Base-by-base conservation (phyloP, 306 rosid species). In the Trifolium dubium region DNA sequence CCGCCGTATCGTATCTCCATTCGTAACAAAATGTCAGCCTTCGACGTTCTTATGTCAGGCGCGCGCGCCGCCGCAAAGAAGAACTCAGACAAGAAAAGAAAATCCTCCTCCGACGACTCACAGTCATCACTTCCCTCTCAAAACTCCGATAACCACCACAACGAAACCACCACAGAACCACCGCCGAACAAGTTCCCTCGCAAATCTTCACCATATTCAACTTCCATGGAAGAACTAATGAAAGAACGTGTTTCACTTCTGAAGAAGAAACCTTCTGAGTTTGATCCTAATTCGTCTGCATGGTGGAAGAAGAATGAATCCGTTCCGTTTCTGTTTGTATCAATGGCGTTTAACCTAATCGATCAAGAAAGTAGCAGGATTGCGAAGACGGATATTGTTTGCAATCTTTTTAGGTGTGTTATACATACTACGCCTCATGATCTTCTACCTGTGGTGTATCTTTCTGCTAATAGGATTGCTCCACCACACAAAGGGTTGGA, bases 41-140 rank as follows among this genome's bases (percentile, higher is more conserved):
- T 89, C 81, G 97, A 89, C 39, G 86, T 83, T 0, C 91, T 93
- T 15, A 93, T 91, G 97, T 88, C 92, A 64, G 86, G 81, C 49
- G 92, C 98, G 18, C 92, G 97, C 17, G 96, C 91, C 66, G 87
- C 89, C 76, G 83, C 83, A 39, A 90, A 85, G 83, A 90, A 90
- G 64, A 83, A 84, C 44, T 0, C 28, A 34, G 83, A 88, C 69
- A 81, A 73, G 72, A 90, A 92, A 67, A 82, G 95, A 49, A 90
- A 93, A 81, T 46, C 90, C 79, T 62, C 23, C 67, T 8, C 44
- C 10, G n/a, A 23, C 23, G 23, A 23, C 23, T 23, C 23, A 23
- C 23, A 23, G 23, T 23, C 23, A 23, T 23, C 23, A 23, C 23
- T 32, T 35, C 69, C 31, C 4, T 8, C 55, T 50, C 44, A 28